Base-by-base conservation (phyloP, 78 protist species). In the Dictyostelium capitatum region DNA sequence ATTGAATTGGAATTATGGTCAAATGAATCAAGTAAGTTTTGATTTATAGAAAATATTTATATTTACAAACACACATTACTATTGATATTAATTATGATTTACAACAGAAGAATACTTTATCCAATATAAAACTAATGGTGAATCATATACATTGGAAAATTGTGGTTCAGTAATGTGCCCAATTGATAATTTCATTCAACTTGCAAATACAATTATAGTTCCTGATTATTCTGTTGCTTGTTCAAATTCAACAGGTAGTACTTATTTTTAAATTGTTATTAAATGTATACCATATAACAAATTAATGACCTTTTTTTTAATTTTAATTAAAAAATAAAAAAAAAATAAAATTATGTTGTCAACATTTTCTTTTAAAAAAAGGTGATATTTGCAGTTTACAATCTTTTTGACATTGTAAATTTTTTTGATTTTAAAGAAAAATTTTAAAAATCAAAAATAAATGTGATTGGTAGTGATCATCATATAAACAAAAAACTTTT, bases 1-100 rank as follows among this genome's bases (percentile, higher is more conserved):
- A 89, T 90, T 51, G 89, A 90, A 64, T 20, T 90, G 15, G 95
- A 90, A 72, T 78, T 90, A 43, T 90, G 89, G 91, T 10, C 54
- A 37, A 65, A 79, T 89, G 4, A 25, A 67, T 14, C 12, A 32
- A 32, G 75, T 50, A 48, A 9, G 6, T n/a, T n/a, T n/a, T 6
- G 46, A 0, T 83, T 23, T 1, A 3, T 41, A 15, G 3, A 51
- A 0, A 51, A 51, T 17, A 17, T 7, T 20, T 17, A 23, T n/a
- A n/a, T n/a, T n/a, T n/a, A n/a, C n/a, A n/a, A n/a, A n/a, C n/a
- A n/a, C n/a, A n/a, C n/a, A 3, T 37, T 37, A 37, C 2, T 2
- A 37, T 37, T 37, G 2, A 4, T 43, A 70, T 46, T 3, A 30
- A 4, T 46, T 56, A 12, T 56, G n/a, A n/a, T n/a, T n/a, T n/a